A percentile compares a stretch with the other conserved stretches of the same genome.
Evolutionary conservation across 352 stramenopile species (phyloP).

Genomic region (Chrysophaeum taylorii): DNA sequence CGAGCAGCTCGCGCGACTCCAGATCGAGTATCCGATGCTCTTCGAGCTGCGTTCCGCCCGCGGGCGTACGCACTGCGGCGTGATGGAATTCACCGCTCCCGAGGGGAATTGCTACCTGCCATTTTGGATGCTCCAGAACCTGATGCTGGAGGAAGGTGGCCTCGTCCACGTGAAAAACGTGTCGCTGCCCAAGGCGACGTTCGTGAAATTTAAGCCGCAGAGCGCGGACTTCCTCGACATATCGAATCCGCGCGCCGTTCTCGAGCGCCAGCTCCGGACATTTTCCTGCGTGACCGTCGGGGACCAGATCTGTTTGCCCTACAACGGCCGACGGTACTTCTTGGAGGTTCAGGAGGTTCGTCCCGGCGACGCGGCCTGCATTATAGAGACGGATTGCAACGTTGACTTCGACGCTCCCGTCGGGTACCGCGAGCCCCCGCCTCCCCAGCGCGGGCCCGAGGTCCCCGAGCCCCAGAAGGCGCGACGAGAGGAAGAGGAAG

Average conservation of each 20-base stretch:
- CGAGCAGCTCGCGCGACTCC: conserved; percentile 69
- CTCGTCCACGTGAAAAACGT: conserved; percentile 91
- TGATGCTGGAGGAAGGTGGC: conserved; percentile 79
- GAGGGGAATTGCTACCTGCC: conserved; percentile 97
- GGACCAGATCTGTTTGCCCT: conserved; percentile 94
- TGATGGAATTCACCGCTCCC: conserved; percentile 95
- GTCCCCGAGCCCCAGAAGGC: not conserved
- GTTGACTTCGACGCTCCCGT: conserved; percentile 96
- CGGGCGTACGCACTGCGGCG: conserved; percentile 86
- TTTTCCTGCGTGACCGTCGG: conserved; percentile 94
- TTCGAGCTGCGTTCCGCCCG: conserved; percentile 84
- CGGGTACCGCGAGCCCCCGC: conserved; percentile 8
- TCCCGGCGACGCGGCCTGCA: conserved; percentile 85
- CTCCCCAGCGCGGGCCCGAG: not conserved
- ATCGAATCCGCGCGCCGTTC: conserved; percentile 90
- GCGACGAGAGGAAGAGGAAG: not conserved
- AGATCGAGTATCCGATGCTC: conserved; percentile 85
- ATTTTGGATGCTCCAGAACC: conserved; percentile 99
- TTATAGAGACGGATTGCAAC: conserved; percentile 99
- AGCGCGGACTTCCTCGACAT: conserved; percentile 97
- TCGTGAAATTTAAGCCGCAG: conserved; percentile 96
- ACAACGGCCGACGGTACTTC: conserved; percentile 97
- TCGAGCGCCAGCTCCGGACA: conserved; percentile 50
- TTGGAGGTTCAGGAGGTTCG: conserved; percentile 93
- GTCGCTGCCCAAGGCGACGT: conserved; percentile 87